These are phyloP conservation scores for Citrus sinensis DNA, from an alignment of 345 rosid genomes.

Conservation along the genomic window DNA sequence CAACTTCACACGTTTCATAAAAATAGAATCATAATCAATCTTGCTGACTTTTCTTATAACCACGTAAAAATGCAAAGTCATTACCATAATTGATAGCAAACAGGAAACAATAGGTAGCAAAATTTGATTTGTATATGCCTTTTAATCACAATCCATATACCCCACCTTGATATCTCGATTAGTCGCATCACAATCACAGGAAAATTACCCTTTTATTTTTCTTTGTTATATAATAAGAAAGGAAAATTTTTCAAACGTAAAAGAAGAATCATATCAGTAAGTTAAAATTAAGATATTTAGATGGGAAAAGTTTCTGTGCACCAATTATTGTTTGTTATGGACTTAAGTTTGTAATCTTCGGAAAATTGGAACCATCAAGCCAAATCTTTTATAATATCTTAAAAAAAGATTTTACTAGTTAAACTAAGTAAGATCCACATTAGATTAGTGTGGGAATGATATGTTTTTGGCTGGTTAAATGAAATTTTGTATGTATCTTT, in stretches of 20 bases:
- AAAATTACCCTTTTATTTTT: not conserved
- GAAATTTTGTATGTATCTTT: too few relatives aligned
- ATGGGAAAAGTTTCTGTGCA: too few relatives aligned
- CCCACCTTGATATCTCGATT: not conserved
- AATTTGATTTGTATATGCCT: not conserved
- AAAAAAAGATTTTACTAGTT: too few relatives aligned
- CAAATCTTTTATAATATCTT: too few relatives aligned
- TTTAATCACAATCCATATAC: not conserved
- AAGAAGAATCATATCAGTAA: too few relatives aligned
- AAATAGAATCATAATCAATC: not conserved
- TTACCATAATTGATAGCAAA: not conserved
- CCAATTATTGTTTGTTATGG: not conserved
- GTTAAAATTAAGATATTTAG: too few relatives aligned
- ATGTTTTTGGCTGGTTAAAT: too few relatives aligned
- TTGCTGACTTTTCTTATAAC: not conserved
- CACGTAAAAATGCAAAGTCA: not conserved
- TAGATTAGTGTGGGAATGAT: too few relatives aligned
- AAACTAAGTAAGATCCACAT: too few relatives aligned
- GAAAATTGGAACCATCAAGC: too few relatives aligned
- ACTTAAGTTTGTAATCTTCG: too few relatives aligned
- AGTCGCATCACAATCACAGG: not conserved
- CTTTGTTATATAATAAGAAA: not conserved
- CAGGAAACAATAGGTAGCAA: not conserved
- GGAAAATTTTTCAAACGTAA: not conserved
- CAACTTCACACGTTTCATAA: not conserved